These are phyloP conservation scores for Termitomyces eurrhizus DNA, from an alignment of 768 basidiomycete species.

Conservation along the genomic window DNA sequence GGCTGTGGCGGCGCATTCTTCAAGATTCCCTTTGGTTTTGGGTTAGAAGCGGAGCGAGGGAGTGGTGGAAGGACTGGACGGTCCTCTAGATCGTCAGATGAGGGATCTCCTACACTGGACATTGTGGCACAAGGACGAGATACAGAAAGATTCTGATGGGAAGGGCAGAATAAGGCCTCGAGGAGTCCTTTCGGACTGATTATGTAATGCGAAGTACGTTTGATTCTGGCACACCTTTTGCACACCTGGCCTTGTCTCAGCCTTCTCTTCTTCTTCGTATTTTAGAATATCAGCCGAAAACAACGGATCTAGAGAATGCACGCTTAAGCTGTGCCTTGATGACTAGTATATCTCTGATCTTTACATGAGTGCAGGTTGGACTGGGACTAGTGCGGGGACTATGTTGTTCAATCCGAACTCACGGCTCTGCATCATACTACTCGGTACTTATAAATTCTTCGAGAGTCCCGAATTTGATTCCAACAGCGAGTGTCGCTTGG, in stretches of 20 bases:
- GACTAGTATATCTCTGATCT: background rate
- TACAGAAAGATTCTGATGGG: background rate
- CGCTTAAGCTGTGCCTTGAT: too few relatives aligned
- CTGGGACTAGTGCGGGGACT: background rate
- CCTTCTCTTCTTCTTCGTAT: background rate
- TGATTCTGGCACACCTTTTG: background rate
- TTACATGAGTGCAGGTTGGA: background rate
- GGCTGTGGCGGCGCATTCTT: slow-evolving; percentile 69
- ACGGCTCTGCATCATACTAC: background rate
- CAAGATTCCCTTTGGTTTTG: slow-evolving; percentile 83
- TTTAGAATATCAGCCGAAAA: background rate
- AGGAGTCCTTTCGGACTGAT: background rate
- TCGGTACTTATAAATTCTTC: slow-evolving; percentile 14
- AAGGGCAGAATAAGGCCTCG: background rate
- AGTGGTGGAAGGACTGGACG: slow-evolving; percentile 43
- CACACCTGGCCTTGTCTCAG: background rate
- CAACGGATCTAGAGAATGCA: background rate
- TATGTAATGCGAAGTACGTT: background rate
- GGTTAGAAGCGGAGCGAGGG: slow-evolving; percentile 60
- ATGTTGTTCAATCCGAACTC: background rate
- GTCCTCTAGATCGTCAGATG: slow-evolving; percentile 27
- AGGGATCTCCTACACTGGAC: slow-evolving; percentile 16
- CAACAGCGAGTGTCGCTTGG: slow-evolving; percentile 7
- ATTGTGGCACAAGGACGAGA: slow-evolving; percentile 1
- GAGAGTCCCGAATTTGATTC: slow-evolving; percentile 12